Conservation (phyloP, 768 basidiomycete species). For the Boletellus ananas region DNA sequence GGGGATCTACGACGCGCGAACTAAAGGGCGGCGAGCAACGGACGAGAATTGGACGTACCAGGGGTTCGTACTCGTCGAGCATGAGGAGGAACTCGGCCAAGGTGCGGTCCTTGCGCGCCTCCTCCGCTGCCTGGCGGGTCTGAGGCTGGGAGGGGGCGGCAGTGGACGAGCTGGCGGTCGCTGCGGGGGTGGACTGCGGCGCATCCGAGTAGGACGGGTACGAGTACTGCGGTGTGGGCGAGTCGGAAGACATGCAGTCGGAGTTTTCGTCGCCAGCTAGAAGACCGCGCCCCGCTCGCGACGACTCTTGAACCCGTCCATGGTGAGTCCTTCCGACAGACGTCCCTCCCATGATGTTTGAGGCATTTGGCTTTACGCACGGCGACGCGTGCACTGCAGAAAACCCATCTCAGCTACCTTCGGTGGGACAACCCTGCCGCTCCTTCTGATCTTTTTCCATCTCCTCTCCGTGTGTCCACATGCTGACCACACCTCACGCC, state of each 20-base stretch:
- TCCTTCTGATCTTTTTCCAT: conserved; percentile 37
- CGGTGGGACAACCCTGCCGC: conserved; percentile 50
- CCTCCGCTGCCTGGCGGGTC: conserved; percentile 70
- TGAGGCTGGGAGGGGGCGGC: conserved; percentile 33
- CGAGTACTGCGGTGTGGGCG: conserved; percentile 29
- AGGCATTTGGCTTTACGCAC: conserved; percentile 93
- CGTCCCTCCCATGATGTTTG: conserved; percentile 73
- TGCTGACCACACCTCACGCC: conserved; percentile 28
- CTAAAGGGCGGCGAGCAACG: not conserved
- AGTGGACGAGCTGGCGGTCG: conserved; percentile 19
- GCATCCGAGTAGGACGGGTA: conserved; percentile 19
- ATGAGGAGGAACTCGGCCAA: conserved; percentile 92
- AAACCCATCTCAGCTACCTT: conserved; percentile 89
- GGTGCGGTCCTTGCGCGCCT: conserved; percentile 84
- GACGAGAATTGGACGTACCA: conserved; percentile 50
- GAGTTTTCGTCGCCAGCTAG: conserved; percentile 28
- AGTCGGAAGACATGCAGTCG: conserved; percentile 37
- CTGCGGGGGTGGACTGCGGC: conserved; percentile 10
- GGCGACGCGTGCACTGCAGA: conserved; percentile 67
- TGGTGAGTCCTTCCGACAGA: conserved; percentile 19
- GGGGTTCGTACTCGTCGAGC: conserved; percentile 94
- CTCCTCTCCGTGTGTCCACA: not conserved
- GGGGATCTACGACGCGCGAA: conserved; percentile 62
- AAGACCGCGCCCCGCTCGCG: conserved; percentile 4
- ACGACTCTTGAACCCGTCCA: not conserved